Evolutionary conservation across 2,329 filamentous ascomycete species (phyloP), one percentile per base, ranked within the genome.

Genomic region (Fusarium palustre): DNA sequence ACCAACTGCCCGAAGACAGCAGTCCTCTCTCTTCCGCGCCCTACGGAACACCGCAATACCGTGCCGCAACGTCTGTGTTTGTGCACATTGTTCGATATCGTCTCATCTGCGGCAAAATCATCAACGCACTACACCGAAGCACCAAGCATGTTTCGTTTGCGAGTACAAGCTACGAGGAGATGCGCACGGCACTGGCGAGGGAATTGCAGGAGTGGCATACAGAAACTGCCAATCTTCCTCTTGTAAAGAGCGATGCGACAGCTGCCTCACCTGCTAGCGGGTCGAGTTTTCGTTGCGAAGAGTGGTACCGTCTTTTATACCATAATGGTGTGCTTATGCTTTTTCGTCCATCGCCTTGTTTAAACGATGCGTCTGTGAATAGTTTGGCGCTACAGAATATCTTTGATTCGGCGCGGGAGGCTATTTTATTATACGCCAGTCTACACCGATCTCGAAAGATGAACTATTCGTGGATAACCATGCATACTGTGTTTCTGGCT

Each of bases 381-480:
- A 69, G 72, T 38, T 49, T 64, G 7, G 64, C 74, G 0, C 64
- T 82, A 0, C 79, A 81, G 36, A 76, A 77, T 24, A 78, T 83
- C 16, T 83, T 81, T 46, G 73, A 76, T 18, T 79, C 81, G 0
- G 76, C 82, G 2, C 75, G 78, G 25, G 74, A 81, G 20, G 73
- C 80, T 0, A 82, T 85, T 43, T 76, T 73, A 3, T 71, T 82
- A 0, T 85, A 85, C 53, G 77, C 82, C 1, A 79, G 77, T 20
- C 68, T 85, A 1, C 81, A 84, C 49, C 78, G 79, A 9, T 81
- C 80, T 0, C 76, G 81, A 7, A 80, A 80, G 46, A 81, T 85
- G 58, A 85, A 85, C 66, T 85, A 81, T 42, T 81, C 80, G 0
- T 85, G 83, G 82, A 80, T 85, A 28, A 83, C 83, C 0, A 77